Evolutionary conservation across 139 green algal genomes (phyloP), one percentile per base, ranked within the genome.

Genomic region (Pedinophyceae sp.): DNA sequence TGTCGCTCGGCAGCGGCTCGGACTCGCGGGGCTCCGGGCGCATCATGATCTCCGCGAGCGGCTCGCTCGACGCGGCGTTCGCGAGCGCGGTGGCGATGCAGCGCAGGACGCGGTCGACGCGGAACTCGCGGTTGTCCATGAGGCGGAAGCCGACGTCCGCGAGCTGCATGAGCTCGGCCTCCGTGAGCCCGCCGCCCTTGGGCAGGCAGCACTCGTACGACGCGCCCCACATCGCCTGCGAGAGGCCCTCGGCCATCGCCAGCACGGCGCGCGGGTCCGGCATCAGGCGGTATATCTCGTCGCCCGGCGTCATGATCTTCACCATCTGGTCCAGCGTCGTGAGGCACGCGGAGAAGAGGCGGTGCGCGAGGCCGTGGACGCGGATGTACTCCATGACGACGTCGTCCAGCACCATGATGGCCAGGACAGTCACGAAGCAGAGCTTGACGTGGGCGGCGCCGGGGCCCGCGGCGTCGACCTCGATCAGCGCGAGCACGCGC

Each of bases 371-470:
- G 4, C 57, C 41, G 3, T 61, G 66, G n/a, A 71, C 48, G 39
- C 71, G 47, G 2, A 80, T 59, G 3, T 57, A 23, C 23, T 68
- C 66, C 79, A 87, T 87, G 39, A 64, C 61, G 4, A 66, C 65
- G 24, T 84, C 74, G 57, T 87, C 79, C 48, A 87, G 64, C 59
- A 87, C 77, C 59, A 87, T 55, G 3, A 72, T 81, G n/a, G 79
- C 73, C 53, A 87, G 71, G 41, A 78, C 51, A 10, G 65, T 72
- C 2, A 72, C 74, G 67, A 82, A 76, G 63, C 69, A 83, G 63
- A 80, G 83, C 49, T 75, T 65, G 34, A 87, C 62, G 50, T 70
- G 64, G 3, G 40, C 27, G 30, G 60, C 50, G 18, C 69, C 68
- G n/a, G 62, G 67, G 10, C 61, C 57, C 50, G 39, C 10, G 6